Evolutionary conservation across 2,329 filamentous ascomycete genomes (phyloP).

Genomic region (Stylonectria norvegica): DNA sequence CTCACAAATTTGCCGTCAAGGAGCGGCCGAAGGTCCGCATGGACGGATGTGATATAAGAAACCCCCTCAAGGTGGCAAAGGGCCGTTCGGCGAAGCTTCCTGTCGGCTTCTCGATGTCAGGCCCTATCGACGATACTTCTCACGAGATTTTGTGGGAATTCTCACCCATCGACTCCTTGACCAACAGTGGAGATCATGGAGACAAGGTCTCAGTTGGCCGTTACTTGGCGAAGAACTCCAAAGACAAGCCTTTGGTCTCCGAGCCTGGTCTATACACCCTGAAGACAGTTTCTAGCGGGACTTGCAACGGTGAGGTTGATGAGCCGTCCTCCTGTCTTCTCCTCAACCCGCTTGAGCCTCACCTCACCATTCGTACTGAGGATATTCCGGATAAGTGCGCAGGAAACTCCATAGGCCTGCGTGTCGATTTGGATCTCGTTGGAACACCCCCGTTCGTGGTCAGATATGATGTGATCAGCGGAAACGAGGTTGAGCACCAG

Average conservation of each 20-base stretch:
- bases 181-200: conserved; percentile 67
- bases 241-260: conserved; percentile 65
- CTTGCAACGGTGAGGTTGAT: conserved; percentile 81
- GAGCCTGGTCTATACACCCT: conserved; percentile 84
- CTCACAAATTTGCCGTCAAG: conserved; percentile 79
- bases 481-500: conserved; percentile 53
- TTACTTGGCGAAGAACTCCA: conserved; percentile 57
- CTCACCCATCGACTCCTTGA: conserved; percentile 67
- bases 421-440: conserved; percentile 83
- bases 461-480: conserved; percentile 68
- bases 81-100: conserved; percentile 67
- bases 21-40: conserved; percentile 76
- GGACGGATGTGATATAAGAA: conserved; percentile 71
- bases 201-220: conserved; percentile 55
- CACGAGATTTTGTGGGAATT: conserved; percentile 80
- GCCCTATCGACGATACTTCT: conserved; percentile 56
- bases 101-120: conserved; percentile 63
- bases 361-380: conserved; percentile 68
- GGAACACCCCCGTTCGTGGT: conserved; percentile 91
- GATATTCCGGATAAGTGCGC: conserved; percentile 94
- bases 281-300: conserved; percentile 72
- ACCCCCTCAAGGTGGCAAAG: conserved; percentile 78
- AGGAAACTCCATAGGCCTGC: conserved; percentile 85
- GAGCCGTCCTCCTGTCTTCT: conserved; percentile 93
- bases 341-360: conserved; percentile 85